Conservation (phyloP, 495 filamentous ascomycete genomes). For the Podospora conica region DNA sequence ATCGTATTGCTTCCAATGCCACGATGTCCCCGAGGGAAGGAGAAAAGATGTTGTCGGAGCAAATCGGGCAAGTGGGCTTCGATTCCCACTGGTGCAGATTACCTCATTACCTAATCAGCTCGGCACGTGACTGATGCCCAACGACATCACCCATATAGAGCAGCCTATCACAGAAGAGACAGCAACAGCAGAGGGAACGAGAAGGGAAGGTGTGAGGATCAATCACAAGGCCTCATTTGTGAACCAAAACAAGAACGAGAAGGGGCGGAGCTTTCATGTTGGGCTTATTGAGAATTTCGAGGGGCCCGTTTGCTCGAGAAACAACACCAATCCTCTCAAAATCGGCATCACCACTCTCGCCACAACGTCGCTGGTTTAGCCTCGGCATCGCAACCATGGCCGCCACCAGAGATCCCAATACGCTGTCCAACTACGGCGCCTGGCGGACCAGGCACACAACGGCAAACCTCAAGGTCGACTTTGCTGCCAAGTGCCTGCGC, state of each 20-base stretch:
- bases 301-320: conserved; percentile 23
- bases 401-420: conserved; percentile 75
- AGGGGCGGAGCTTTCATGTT: conserved; percentile 21
- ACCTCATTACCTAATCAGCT: not conserved
- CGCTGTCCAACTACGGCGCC: conserved; percentile 81
- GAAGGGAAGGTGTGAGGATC: conserved; percentile 26
- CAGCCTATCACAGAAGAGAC: not conserved
- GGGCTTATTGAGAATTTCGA: conserved; percentile 23
- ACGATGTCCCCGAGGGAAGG: not conserved
- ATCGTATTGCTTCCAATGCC: not conserved
- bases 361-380: conserved; percentile 25
- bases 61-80: not conserved
- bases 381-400: conserved; percentile 42
- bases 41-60: not conserved
- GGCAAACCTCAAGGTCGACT: conserved; percentile 74
- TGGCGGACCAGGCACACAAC: conserved; percentile 76
- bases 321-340: conserved; percentile 14
- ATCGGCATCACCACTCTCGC: conserved; percentile 10
- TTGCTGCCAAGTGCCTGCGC: conserved; percentile 62
- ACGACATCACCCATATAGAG: conserved; percentile 1
- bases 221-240: not conserved
- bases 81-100: not conserved
- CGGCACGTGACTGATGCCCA: not conserved
- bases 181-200: conserved; percentile 23
- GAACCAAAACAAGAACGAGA: conserved; percentile 6